A percentile compares a stretch with the other conserved stretches of the same genome.
These are phyloP conservation scores for Boletellus ananas DNA, from an alignment of 768 basidiomycete species.

Conservation along the genomic window DNA sequence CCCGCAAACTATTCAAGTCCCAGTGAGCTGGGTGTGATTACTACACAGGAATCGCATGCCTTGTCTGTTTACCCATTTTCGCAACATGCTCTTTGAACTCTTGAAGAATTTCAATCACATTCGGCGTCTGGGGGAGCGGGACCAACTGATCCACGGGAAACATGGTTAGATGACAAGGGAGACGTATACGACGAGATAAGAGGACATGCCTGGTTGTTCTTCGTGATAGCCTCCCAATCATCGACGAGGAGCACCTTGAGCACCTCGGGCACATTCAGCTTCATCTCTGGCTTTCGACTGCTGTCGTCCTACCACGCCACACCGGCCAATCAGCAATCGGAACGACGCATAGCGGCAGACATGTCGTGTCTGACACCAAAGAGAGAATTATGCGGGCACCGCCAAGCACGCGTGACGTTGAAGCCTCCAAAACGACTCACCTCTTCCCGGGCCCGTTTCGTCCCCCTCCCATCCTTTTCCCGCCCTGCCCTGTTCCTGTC, in stretches of 20 bases:
- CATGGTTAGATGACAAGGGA: neutral
- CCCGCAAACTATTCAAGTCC: constrained; percentile 48
- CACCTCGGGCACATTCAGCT: constrained; percentile 83
- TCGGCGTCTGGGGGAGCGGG: constrained; percentile 74
- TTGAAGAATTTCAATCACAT: constrained; percentile 69
- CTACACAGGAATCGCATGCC: constrained; percentile 33
- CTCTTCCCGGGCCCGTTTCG: constrained; percentile 73
- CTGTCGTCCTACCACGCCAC: constrained; percentile 58
- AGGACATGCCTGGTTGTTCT: constrained; percentile 74
- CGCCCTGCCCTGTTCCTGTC: constrained; percentile 28
- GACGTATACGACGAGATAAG: neutral
- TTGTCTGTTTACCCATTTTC: constrained; percentile 42
- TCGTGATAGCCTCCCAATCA: constrained; percentile 97
- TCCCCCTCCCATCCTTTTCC: constrained; percentile 61
- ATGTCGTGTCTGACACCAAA: neutral
- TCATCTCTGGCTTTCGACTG: constrained; percentile 81
- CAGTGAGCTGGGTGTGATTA: neutral
- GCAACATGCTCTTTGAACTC: constrained; percentile 71
- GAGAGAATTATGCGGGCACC: too few species aligned
- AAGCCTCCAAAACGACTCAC: constrained; percentile 34
- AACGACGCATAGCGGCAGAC: neutral
- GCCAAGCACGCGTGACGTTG: too few species aligned
- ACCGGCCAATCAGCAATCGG: neutral
- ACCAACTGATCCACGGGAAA: constrained; percentile 60
- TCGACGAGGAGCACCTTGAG: constrained; percentile 89